Percentiles rank a stretch among this genome's conserved stretches.
These are phyloP conservation scores for Coffea eugenioides DNA, from an alignment of 257 asterid genomes.

Conservation along the genomic window DNA sequence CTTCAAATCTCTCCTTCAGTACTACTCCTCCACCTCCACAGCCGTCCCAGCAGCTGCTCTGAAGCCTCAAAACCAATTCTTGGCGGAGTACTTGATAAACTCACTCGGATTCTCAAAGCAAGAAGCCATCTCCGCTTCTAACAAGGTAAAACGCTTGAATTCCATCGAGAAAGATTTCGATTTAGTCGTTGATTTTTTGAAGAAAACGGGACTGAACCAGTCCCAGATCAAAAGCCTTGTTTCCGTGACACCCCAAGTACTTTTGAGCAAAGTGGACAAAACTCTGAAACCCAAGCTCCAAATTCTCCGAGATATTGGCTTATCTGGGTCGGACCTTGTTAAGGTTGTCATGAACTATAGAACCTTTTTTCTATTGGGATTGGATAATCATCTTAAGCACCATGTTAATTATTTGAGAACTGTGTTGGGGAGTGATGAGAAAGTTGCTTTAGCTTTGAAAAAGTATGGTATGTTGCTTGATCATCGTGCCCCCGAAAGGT, in stretches of 20 bases:
- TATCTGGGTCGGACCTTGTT: constrained; percentile 7
- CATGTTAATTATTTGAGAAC: background rate
- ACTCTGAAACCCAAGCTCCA: constrained; percentile 20
- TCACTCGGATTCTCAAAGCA: constrained; percentile 22
- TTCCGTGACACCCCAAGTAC: constrained; percentile 2
- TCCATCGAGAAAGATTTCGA: background rate
- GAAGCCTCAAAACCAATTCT: background rate
- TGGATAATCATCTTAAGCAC: constrained; percentile 1
- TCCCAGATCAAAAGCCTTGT: constrained; percentile 9
- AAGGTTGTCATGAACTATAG: background rate
- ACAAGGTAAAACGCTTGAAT: constrained; percentile 11
- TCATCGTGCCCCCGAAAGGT: background rate
- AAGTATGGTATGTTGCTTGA: constrained; percentile 1
- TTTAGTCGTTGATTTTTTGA: constrained; percentile 18
- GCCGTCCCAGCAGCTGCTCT: background rate
- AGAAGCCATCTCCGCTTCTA: constrained; percentile 5
- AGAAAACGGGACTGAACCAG: constrained; percentile 7
- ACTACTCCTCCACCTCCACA: background rate
- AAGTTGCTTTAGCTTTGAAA: background rate
- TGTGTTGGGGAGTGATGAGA: constrained; percentile 3
- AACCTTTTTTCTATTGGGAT: background rate
- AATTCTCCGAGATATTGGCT: background rate
- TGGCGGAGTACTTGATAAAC: constrained; percentile 9
- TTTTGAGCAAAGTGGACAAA: constrained; percentile 5
- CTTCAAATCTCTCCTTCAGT: background rate